A percentile compares a stretch with the other conserved stretches of the same genome.
Conservation (phyloP, 768 basidiomycete genomes). For the Suillus occidentalis region DNA sequence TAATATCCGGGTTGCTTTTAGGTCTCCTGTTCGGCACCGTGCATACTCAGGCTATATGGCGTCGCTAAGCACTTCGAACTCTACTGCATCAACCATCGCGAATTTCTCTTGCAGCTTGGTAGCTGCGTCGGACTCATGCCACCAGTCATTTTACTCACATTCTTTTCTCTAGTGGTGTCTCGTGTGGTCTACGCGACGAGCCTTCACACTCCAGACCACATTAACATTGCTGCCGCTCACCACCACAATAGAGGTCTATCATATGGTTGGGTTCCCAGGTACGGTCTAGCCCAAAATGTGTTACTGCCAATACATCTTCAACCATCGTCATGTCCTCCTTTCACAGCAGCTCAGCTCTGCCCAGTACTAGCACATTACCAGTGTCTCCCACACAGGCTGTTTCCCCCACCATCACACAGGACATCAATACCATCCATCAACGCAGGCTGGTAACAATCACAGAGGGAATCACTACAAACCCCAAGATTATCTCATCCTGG, state of each 20-base stretch:
- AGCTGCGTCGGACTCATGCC: not conserved
- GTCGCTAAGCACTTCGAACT: not conserved
- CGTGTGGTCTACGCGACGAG: not conserved
- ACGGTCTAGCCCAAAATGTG: not conserved
- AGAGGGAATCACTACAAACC: slow-evolving; percentile 32
- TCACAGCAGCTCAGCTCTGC: not conserved
- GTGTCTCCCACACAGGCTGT: slow-evolving; percentile 4
- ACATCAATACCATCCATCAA: slow-evolving; percentile 35
- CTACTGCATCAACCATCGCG: not conserved
- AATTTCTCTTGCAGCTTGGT: not conserved
- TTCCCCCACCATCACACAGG: slow-evolving; percentile 23
- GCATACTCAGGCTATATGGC: too few species aligned
- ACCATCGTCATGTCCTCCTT: not conserved
- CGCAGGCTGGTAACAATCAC: slow-evolving; percentile 46
- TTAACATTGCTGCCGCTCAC: not conserved
- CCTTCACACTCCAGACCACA: not conserved
- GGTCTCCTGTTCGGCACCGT: not conserved
- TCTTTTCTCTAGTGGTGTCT: not conserved
- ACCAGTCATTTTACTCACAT: not conserved
- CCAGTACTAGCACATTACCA: not conserved
- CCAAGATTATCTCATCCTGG: slow-evolving; percentile 25
- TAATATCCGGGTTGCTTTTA: not conserved
- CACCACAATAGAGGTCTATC: not conserved
- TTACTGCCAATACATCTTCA: not conserved
- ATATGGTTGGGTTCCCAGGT: not conserved